Conservation (phyloP, 257 asterid genomes). For the Cordia subcordata region DNA sequence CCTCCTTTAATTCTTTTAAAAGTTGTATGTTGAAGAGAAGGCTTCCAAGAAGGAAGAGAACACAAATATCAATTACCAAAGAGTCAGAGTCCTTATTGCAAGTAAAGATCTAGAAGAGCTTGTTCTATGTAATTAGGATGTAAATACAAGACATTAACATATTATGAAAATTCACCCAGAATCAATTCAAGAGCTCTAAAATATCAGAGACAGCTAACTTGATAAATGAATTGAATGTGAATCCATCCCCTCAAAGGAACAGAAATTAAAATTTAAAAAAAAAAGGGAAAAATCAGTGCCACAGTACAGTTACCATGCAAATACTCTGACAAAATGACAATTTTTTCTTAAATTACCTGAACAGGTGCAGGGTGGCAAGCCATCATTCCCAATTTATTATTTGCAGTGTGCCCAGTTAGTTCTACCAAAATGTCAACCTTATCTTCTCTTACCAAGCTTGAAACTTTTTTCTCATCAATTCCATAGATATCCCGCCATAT, state of each 20-base stretch:
- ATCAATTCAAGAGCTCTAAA: too few species aligned
- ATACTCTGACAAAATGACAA: conserved; percentile 2
- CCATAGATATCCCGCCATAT: conserved; percentile 91
- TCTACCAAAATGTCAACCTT: conserved; percentile 92
- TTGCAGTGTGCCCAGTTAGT: conserved; percentile 99
- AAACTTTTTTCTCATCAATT: conserved; percentile 90
- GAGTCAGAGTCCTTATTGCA: too few species aligned
- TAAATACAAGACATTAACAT: too few species aligned
- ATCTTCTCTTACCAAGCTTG: conserved; percentile 89
- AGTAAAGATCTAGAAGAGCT: too few species aligned
- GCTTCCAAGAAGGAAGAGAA: too few species aligned
- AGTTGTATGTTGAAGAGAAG: too few species aligned
- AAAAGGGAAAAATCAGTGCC: conserved; percentile 2
- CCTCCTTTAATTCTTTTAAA: too few species aligned
- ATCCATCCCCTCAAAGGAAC: conserved; percentile 4
- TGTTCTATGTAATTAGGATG: too few species aligned
- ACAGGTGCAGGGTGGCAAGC: conserved; percentile 99
- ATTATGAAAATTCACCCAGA: too few species aligned
- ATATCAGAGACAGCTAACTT: neutral
- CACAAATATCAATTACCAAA: too few species aligned
- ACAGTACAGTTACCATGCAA: neutral
- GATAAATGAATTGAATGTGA: conserved; percentile 1
- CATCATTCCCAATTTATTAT: conserved; percentile 98
- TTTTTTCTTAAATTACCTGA: conserved; percentile 53
- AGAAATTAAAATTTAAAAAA: neutral